These are phyloP conservation scores for Apophysomyces trapeziformis DNA, from an alignment of 371 early-diverging fungal genomes.

Conservation along the genomic window DNA sequence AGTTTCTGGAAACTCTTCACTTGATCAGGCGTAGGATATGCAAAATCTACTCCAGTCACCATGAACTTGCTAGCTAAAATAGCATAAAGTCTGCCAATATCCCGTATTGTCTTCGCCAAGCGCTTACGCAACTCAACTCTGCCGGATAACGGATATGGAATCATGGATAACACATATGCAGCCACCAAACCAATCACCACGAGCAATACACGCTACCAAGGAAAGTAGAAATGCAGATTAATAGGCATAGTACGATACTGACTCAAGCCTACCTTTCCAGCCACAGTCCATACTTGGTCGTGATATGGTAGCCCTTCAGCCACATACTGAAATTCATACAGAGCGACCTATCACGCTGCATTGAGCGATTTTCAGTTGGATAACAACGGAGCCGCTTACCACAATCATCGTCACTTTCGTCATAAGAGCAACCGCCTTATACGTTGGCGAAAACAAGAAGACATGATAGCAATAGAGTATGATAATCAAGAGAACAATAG, in stretches of 20 bases:
- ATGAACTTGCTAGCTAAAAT: conserved; percentile 29
- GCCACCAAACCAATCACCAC: conserved; percentile 47
- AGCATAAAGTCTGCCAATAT: conserved; percentile 42
- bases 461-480: conserved; percentile 34
- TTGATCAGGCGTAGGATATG: conserved; percentile 18
- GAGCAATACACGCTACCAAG: conserved; percentile 38
- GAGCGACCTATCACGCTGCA: conserved; percentile 15
- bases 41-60: not conserved
- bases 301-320: not conserved
- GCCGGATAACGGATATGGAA: conserved; percentile 43
- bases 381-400: conserved; percentile 7
- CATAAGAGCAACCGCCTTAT: conserved; percentile 34
- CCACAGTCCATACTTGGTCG: conserved; percentile 41
- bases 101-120: conserved; percentile 41
- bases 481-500: conserved; percentile 32
- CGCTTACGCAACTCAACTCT: conserved; percentile 51
- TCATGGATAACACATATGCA: conserved; percentile 34
- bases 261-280: conserved; percentile 44
- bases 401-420: conserved; percentile 36
- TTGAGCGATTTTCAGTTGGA: not conserved
- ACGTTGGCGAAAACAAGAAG: conserved; percentile 32
- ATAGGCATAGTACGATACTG: not conserved
- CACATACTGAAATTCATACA: conserved; percentile 36
- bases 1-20: conserved; percentile 32
- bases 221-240: not conserved